Percentiles rank a stretch among this genome's conserved stretches.
phyloP scores from a whole-genome alignment of 148 eudicot species.

The Rhododendron mucronatum region DNA sequence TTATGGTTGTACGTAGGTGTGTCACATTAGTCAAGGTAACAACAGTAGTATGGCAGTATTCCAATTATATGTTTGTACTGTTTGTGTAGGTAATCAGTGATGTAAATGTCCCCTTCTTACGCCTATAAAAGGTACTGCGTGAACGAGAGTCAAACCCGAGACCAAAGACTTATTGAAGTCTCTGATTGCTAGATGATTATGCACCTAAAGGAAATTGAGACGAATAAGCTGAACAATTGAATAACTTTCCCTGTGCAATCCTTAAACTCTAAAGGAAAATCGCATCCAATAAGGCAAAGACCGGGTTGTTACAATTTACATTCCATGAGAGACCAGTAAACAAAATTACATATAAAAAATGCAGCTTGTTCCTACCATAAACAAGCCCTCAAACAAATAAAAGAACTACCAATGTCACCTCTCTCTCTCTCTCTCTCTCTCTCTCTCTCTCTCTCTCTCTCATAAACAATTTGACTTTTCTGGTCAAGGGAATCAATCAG shows the following conservation, averaged over 20 bases:
- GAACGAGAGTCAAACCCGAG: not conserved
- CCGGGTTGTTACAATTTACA: constrained; percentile 33
- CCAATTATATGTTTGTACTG: too few species aligned
- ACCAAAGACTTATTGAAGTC: too few species aligned
- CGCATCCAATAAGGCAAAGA: not conserved
- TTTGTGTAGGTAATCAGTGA: too few species aligned
- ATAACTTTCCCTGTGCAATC: not conserved
- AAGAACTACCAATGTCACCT: constrained; percentile 17
- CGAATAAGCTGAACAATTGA: not conserved
- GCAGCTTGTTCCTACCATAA: constrained; percentile 15
- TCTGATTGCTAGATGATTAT: not conserved
- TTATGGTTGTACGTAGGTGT: too few species aligned
- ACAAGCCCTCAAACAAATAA: constrained; percentile 24
- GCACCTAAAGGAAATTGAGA: not conserved
- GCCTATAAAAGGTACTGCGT: too few species aligned
- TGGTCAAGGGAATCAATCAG: not conserved
- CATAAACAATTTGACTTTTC: constrained; percentile 2
- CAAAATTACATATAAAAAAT: constrained; percentile 14
- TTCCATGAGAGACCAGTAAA: constrained; percentile 13
- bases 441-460: constrained; percentile 1
- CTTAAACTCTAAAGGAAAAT: not conserved
- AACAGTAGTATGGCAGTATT: too few species aligned
- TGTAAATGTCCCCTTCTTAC: too few species aligned
- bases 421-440: not conserved
- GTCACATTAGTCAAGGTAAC: too few species aligned